Conservation (phyloP, 305 asterid genomes). For the Withania somnifera region DNA sequence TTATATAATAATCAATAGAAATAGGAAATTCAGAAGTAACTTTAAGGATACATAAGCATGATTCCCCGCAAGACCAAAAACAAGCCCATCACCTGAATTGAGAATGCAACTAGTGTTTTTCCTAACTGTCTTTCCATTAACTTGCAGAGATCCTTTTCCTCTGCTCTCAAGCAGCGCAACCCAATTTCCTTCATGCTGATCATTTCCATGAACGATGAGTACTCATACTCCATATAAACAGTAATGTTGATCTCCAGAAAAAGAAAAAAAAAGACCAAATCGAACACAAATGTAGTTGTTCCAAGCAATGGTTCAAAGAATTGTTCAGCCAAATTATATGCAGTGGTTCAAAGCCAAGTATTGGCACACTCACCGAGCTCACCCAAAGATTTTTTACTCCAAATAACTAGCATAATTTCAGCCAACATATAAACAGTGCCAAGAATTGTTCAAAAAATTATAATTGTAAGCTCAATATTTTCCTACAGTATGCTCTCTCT, state of each 20-base stretch:
- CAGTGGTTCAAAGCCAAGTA: neutral
- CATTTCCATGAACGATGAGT: conserved; percentile 20
- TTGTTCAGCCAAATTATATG: too few species aligned
- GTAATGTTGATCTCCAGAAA: conserved; percentile 10
- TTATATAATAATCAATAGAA: neutral
- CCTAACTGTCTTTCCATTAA: conserved; percentile 64
- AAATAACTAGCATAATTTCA: neutral
- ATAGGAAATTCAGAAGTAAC: neutral
- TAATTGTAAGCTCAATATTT: too few species aligned
- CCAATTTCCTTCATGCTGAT: conserved; percentile 56
- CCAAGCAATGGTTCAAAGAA: neutral
- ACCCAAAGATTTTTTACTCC: neutral
- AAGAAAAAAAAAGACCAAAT: neutral
- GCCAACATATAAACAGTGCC: neutral
- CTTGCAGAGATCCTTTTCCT: conserved; percentile 72
- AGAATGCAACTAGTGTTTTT: conserved; percentile 41
- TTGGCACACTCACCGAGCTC: neutral
- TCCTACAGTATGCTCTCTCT: too few species aligned
- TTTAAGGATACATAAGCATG: conserved; percentile 79
- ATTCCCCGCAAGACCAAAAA: conserved; percentile 55
- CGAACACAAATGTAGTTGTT: neutral
- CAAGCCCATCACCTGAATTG: conserved; percentile 78
- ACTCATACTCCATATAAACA: conserved; percentile 8
- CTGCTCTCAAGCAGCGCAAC: conserved; percentile 70
- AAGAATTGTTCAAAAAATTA: neutral